phyloP scores from a whole-genome alignment of 2,329 filamentous ascomycete species.

The Phyllosticta ampelicida region DNA sequence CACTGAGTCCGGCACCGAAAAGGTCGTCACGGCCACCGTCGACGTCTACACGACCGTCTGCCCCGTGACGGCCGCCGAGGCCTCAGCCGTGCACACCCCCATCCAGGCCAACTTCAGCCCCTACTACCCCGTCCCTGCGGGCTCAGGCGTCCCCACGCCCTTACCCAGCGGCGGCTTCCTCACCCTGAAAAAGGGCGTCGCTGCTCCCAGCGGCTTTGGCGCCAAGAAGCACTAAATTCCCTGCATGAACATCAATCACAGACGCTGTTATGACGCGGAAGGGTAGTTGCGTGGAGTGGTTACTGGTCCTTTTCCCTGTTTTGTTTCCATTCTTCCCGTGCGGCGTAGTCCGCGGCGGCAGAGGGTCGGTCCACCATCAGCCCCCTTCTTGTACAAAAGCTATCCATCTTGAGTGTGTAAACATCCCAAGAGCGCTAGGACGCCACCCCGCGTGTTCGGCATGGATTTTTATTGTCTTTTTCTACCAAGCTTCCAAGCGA shows the following conservation, averaged over 20 bases:
- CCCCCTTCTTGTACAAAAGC: neutral
- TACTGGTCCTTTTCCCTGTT: neutral
- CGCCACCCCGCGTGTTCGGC: too few relatives aligned
- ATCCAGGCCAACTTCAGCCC: slow-evolving; percentile 7
- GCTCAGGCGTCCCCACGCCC: neutral
- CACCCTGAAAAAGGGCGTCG: slow-evolving; percentile 5
- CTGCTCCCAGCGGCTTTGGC: slow-evolving; percentile 8
- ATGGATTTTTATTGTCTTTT: neutral
- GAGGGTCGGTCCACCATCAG: too few relatives aligned
- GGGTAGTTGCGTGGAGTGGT: neutral
- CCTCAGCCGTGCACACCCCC: slow-evolving; percentile 2
- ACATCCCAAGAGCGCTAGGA: too few relatives aligned
- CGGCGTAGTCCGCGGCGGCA: neutral
- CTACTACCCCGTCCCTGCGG: slow-evolving; percentile 7
- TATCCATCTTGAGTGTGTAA: neutral
- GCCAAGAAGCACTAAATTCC: slow-evolving; percentile 5
- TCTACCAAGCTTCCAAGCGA: neutral
- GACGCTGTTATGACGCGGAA: neutral
- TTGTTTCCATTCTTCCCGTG: neutral
- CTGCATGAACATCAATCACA: neutral
- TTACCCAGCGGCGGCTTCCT: slow-evolving; percentile 4
- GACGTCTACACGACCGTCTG: slow-evolving; percentile 17
- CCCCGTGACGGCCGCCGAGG: slow-evolving; percentile 10
- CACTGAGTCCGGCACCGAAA: slow-evolving; percentile 9
- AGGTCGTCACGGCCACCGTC: slow-evolving; percentile 9